Percentiles rank a stretch among this genome's conserved stretches.
Conservation (phyloP, 371 early-diverging fungal genomes). For the Rhizopus arrhizus region DNA sequence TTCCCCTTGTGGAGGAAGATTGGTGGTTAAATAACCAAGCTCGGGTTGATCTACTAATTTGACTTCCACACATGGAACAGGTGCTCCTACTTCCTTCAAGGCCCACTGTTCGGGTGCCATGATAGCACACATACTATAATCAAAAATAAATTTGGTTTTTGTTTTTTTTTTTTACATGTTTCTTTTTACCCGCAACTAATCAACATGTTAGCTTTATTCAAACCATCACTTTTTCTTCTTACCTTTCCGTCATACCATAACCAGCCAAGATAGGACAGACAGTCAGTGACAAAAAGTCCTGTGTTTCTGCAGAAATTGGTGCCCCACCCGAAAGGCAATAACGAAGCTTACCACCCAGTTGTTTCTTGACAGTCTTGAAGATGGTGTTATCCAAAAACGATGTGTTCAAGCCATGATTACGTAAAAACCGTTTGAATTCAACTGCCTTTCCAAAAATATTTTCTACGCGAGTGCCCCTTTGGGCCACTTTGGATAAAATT, state of each 20-base stretch:
- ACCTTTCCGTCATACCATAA: constrained; percentile 76
- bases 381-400: constrained; percentile 78
- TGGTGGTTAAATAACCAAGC: constrained; percentile 71
- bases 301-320: constrained; percentile 83
- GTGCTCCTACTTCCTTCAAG: constrained; percentile 79
- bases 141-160: background rate
- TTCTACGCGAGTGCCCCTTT: constrained; percentile 65
- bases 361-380: constrained; percentile 87
- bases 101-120: constrained; percentile 66
- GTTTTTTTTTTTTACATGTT: background rate
- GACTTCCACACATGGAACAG: constrained; percentile 81
- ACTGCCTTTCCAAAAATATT: constrained; percentile 76
- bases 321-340: constrained; percentile 96
- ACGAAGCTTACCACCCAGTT: constrained; percentile 91
- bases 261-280: constrained; percentile 90
- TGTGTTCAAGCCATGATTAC: constrained; percentile 63
- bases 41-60: constrained; percentile 91
- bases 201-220: background rate
- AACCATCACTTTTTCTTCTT: constrained; percentile 18
- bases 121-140: constrained; percentile 62
- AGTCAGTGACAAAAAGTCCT: constrained; percentile 83
- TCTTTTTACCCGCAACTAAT: constrained; percentile 28
- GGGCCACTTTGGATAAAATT: constrained; percentile 72
- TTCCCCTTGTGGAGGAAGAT: constrained; percentile 80
- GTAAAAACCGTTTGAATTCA: constrained; percentile 71